Base-by-base conservation (phyloP, 1,139 yeast species). In the Candida labiduridarum region DNA sequence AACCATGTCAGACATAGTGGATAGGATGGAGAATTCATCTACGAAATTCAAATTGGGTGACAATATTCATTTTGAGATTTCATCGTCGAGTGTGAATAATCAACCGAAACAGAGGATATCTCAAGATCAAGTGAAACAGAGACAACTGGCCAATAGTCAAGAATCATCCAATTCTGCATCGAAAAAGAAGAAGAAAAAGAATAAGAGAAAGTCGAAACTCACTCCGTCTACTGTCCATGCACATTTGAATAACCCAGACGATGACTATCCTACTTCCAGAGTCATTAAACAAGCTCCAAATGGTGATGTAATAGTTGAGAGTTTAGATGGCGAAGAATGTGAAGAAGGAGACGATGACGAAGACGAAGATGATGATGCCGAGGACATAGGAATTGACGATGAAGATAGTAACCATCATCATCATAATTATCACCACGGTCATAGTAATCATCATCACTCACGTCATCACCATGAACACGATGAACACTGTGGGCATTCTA, bases 211-310 rank as follows among this genome's bases (percentile, higher is more conserved):
- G 56, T 25, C 33, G 54, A 47, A 51, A 57, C 34, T 48, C 6
- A 34, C 42, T n/a, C 51, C 52, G 34, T 49, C 65, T 10, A 57
- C 68, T 22, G 35, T 69, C 10, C 69, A 70, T 49, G 84, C 82
- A 11, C 76, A 80, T 44, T 59, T 83, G 46, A 80, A 79, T 63
- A 74, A 83, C 54, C 83, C 85, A 3, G 77, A 79, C 14, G 79
- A 77, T 14, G 89, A 84, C 14, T 87, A 87, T 62, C 95, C 95
- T 1, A 76, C 82, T 5, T 84, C 90, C 2, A 65, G 95, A 52
- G 85, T 87, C 2, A 84, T 87, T 56, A 86, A 84, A 60, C 87
- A 85, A 62, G 87, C 83, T 1, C 79, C 87, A 3, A 84, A 86
- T 62, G 95, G 94, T 2, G 88, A 85, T 59, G 88, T 87, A 27